Evolutionary conservation across 352 stramenopile genomes (phyloP).

Genomic region (Phytophthora rubi): DNA sequence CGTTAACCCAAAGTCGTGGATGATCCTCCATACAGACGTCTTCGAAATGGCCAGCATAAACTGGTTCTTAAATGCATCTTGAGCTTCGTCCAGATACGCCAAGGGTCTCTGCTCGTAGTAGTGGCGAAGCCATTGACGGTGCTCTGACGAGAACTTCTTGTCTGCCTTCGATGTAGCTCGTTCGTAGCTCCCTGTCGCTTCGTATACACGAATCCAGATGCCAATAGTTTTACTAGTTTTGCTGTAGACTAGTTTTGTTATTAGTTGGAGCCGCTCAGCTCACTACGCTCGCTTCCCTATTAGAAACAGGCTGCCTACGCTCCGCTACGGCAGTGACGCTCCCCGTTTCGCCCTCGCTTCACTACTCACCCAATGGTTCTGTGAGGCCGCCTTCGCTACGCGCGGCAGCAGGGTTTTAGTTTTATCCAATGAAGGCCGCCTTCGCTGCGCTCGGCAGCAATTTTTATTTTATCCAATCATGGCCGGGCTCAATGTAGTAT

Average conservation of each 20-base stretch:
- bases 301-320: no score
- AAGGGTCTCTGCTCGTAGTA: neutral
- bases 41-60: neutral
- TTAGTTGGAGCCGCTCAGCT: no score
- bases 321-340: no score
- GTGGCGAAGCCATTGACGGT: neutral
- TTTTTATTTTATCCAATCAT: no score
- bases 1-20: neutral
- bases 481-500: no score
- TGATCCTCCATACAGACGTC: neutral
- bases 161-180: neutral
- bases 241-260: neutral
- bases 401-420: no score
- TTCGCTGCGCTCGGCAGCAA: no score
- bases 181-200: neutral
- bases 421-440: no score
- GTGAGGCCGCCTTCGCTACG: no score
- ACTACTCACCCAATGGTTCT: no score
- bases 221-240: slow-evolving; percentile 1
- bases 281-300: no score
- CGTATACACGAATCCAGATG: slow-evolving; percentile 12
- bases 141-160: neutral
- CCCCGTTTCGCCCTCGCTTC: no score
- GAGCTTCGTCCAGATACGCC: neutral
- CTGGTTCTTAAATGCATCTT: neutral